Percentiles rank a stretch among this genome's conserved stretches.
These are phyloP conservation scores for Symbiodinium natans DNA, from an alignment of 73 alveolate species.

Conservation along the genomic window DNA sequence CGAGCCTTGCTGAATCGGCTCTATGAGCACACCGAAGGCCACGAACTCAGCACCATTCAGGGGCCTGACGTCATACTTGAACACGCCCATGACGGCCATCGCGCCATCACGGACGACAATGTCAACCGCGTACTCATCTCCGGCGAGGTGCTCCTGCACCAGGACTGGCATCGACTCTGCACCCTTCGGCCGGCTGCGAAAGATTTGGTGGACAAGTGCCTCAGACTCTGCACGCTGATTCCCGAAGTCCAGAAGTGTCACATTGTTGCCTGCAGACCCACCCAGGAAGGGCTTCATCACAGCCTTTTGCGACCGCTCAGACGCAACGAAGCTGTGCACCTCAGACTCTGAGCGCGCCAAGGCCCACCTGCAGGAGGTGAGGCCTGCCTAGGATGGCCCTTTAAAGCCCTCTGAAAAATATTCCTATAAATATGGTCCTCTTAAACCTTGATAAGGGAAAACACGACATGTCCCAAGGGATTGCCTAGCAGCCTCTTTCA, in stretches of 20 bases:
- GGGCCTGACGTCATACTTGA: not conserved
- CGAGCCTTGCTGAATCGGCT: not conserved
- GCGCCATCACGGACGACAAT: slow-evolving; percentile 1
- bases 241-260: not conserved
- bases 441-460: too few relatives aligned
- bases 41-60: slow-evolving; percentile 22
- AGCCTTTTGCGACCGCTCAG: not conserved
- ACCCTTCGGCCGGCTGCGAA: not conserved
- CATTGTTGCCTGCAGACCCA: not conserved
- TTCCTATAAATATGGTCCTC: too few relatives aligned
- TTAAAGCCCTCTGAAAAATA: not conserved
- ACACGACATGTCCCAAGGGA: too few relatives aligned
- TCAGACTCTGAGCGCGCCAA: not conserved
- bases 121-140: not conserved
- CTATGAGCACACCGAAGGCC: not conserved
- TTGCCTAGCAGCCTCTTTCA: too few relatives aligned
- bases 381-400: not conserved
- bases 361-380: not conserved
- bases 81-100: not conserved
- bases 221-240: not conserved
- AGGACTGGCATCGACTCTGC: not conserved
- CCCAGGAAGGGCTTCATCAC: not conserved
- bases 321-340: not conserved
- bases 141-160: not conserved
- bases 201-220: not conserved